A percentile compares a stretch with the other conserved stretches of the same genome.
Conservation (phyloP, 768 basidiomycete species). For the Cystofilobasidium capitatum region DNA sequence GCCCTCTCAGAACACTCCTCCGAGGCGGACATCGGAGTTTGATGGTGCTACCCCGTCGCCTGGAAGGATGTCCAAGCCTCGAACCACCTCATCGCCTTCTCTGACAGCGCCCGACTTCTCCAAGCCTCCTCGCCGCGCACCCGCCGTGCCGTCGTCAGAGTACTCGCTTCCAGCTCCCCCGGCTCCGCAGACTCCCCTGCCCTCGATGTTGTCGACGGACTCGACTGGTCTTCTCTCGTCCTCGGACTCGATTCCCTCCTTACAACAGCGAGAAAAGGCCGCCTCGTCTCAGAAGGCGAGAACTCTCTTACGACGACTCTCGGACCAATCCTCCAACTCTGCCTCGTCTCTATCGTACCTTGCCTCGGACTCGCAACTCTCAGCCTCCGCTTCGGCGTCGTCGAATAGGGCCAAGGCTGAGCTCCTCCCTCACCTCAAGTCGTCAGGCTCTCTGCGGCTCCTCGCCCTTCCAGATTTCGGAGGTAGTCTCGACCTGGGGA, state of each 20-base stretch:
- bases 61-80: not conserved
- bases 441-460: constrained; percentile 11
- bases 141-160: not conserved
- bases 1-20: not conserved
- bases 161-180: constrained; percentile 1
- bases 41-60: not conserved
- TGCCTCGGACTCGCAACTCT: not conserved
- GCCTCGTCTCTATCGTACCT: constrained; percentile 17
- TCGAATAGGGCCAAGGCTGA: not conserved
- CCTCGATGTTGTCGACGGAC: not conserved
- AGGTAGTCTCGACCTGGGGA: not conserved
- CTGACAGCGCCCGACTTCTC: not conserved
- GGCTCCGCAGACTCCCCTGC: constrained; percentile 1
- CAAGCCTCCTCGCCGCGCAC: not conserved
- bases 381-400: constrained; percentile 7
- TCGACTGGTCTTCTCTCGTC: not conserved
- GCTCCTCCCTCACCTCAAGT: constrained; percentile 15
- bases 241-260: not conserved
- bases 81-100: not conserved
- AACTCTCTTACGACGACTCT: not conserved
- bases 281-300: not conserved
- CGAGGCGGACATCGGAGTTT: not conserved
- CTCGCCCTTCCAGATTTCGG: constrained; percentile 18
- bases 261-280: not conserved
- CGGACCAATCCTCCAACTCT: constrained; percentile 1